These are phyloP conservation scores for Colletotrichum noveboracense DNA, from an alignment of 2,329 filamentous ascomycete species.

Conservation along the genomic window DNA sequence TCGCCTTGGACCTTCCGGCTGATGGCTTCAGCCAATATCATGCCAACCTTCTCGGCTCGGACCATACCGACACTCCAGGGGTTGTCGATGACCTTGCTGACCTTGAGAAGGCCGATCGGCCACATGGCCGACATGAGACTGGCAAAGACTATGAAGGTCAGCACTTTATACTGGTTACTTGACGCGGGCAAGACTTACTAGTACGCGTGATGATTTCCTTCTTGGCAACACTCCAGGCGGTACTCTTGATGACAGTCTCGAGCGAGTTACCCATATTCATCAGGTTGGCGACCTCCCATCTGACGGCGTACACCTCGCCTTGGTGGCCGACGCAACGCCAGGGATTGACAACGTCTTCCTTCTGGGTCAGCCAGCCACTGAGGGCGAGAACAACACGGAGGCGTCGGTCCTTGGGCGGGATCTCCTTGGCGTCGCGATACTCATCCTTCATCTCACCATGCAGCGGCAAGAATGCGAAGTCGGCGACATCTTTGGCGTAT, in stretches of 20 bases:
- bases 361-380: constrained; percentile 78
- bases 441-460: constrained; percentile 52
- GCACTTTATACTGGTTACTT: neutral
- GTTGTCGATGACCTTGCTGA: constrained; percentile 80
- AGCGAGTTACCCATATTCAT: constrained; percentile 80
- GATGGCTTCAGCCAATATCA: constrained; percentile 79
- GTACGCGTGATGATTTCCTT: constrained; percentile 51
- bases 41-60: constrained; percentile 74
- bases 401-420: constrained; percentile 65
- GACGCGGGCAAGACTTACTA: constrained; percentile 42
- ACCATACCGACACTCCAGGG: constrained; percentile 80
- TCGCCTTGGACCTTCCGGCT: constrained; percentile 85
- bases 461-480: constrained; percentile 85
- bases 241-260: constrained; percentile 76
- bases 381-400: constrained; percentile 85
- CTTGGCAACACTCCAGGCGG: constrained; percentile 77
- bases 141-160: constrained; percentile 50
- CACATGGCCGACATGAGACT: constrained; percentile 65
- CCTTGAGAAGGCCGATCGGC: constrained; percentile 67
- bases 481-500: constrained; percentile 85
- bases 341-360: constrained; percentile 74
- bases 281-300: constrained; percentile 82
- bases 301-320: constrained; percentile 80
- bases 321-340: constrained; percentile 79
- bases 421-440: constrained; percentile 53